These are phyloP conservation scores for Chondrostereum purpureum DNA, from an alignment of 1,284 basidiomycete genomes.

Conservation along the genomic window DNA sequence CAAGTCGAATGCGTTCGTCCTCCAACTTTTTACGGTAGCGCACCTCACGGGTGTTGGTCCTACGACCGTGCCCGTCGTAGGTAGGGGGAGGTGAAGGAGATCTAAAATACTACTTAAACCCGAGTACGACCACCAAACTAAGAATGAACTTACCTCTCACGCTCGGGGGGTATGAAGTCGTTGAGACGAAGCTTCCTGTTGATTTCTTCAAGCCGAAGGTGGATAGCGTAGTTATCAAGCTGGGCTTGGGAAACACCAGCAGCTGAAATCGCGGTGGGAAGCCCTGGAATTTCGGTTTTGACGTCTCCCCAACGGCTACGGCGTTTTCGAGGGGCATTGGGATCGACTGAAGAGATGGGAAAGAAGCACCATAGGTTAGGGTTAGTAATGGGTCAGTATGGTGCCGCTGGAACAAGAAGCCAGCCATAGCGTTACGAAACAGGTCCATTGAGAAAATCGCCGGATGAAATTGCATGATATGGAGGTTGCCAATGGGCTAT, in stretches of 20 bases:
- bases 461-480: conserved; percentile 18
- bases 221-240: conserved; percentile 93
- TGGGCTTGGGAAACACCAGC: conserved; percentile 87
- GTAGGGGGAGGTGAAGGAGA: conserved; percentile 96
- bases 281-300: conserved; percentile 80
- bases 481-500: conserved; percentile 19
- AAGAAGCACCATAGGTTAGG: conserved; percentile 31
- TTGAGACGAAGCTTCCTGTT: conserved; percentile 90
- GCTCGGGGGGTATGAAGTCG: conserved; percentile 93
- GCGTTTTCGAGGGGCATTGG: conserved; percentile 83
- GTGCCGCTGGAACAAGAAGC: conserved; percentile 25
- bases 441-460: conserved; percentile 16
- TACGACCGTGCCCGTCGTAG: conserved; percentile 93
- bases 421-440: conserved; percentile 24
- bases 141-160: conserved; percentile 66
- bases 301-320: conserved; percentile 94
- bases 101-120: conserved; percentile 31
- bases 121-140: neutral
- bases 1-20: conserved; percentile 89
- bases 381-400: conserved; percentile 61
- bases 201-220: conserved; percentile 94
- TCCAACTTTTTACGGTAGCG: conserved; percentile 97
- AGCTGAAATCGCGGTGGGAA: conserved; percentile 89
- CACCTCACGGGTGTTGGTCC: conserved; percentile 97
- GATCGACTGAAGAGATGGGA: conserved; percentile 50